Evolutionary conservation across 2,329 filamentous ascomycete genomes (phyloP).

Genomic region (Calonectria hongkongensis): DNA sequence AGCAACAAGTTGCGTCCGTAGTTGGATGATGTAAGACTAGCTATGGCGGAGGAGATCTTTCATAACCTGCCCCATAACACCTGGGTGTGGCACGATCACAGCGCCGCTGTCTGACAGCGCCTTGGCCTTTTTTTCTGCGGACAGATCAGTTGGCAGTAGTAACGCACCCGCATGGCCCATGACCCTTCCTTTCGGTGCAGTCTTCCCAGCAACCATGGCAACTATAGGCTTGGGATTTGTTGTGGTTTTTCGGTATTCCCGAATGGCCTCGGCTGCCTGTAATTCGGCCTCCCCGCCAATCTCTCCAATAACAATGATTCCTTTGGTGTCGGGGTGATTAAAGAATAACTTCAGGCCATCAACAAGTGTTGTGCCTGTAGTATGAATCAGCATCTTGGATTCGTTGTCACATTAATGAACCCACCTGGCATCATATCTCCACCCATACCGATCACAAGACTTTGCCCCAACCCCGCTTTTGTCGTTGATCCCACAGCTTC

Average conservation of each 20-base stretch:
- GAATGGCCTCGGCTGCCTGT: constrained; percentile 82
- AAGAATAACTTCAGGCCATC: constrained; percentile 82
- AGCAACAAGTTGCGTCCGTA: too few species aligned
- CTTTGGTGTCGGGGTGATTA: constrained; percentile 79
- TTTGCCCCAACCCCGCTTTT: constrained; percentile 83
- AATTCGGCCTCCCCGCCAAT: constrained; percentile 83
- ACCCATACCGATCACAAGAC: constrained; percentile 85
- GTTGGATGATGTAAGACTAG: too few species aligned
- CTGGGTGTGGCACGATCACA: constrained; percentile 61
- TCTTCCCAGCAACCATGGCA: constrained; percentile 79
- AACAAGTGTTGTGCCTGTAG: constrained; percentile 77
- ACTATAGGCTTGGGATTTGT: constrained; percentile 78
- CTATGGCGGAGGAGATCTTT: constrained; percentile 52
- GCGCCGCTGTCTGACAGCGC: constrained; percentile 61
- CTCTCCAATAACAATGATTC: constrained; percentile 84
- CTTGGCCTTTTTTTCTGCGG: constrained; percentile 58
- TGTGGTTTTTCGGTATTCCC: constrained; percentile 73
- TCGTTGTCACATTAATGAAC: not conserved
- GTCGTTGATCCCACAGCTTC: constrained; percentile 86
- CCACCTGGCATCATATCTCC: constrained; percentile 82
- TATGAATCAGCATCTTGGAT: not conserved
- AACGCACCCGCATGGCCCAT: constrained; percentile 86
- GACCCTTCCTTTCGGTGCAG: constrained; percentile 75
- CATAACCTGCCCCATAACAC: constrained; percentile 61
- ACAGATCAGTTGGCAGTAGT: constrained; percentile 55